A percentile compares a stretch with the other conserved stretches of the same genome.
These are phyloP conservation scores for Suhomyces ambrosiae DNA, from an alignment of 1,139 yeast species.

Conservation along the genomic window DNA sequence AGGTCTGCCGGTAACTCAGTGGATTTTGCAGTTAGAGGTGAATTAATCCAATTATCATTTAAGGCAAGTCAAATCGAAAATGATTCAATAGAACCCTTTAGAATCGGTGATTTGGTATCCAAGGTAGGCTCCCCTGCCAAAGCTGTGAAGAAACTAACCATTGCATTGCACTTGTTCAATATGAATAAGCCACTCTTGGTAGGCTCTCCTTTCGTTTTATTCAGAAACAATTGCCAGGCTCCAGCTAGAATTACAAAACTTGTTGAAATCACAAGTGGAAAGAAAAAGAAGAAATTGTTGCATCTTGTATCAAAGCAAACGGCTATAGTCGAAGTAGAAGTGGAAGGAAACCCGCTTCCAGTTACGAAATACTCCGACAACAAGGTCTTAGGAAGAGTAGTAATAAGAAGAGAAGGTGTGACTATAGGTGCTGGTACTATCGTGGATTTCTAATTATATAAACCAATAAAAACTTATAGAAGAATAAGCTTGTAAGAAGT, in stretches of 20 bases:
- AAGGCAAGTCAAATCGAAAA: conserved; percentile 43
- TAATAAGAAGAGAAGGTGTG: conserved; percentile 80
- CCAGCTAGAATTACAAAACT: conserved; percentile 72
- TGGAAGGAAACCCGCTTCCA: conserved; percentile 61
- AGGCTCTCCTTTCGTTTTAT: conserved; percentile 81
- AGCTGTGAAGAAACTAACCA: conserved; percentile 53
- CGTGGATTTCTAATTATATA: conserved; percentile 12
- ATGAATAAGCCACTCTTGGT: conserved; percentile 72
- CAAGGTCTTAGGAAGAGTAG: conserved; percentile 74
- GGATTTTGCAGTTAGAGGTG: conserved; percentile 66
- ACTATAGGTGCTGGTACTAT: conserved; percentile 89
- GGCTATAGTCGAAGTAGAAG: conserved; percentile 70
- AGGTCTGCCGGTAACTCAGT: conserved; percentile 27
- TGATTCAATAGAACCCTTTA: conserved; percentile 53
- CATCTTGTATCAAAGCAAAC: conserved; percentile 74
- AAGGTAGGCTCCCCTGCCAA: conserved; percentile 49
- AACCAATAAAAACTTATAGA: not conserved
- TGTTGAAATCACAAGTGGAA: conserved; percentile 47
- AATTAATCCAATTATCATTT: conserved; percentile 62
- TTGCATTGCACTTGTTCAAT: conserved; percentile 68
- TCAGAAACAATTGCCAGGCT: conserved; percentile 77
- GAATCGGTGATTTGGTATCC: conserved; percentile 73
- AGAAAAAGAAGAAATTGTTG: conserved; percentile 57
- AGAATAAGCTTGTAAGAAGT: not conserved
- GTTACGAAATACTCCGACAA: conserved; percentile 60